A percentile compares a stretch with the other conserved stretches of the same genome.
phyloP scores from a whole-genome alignment of 306 rosid genomes.

The Ziziphus jujuba region DNA sequence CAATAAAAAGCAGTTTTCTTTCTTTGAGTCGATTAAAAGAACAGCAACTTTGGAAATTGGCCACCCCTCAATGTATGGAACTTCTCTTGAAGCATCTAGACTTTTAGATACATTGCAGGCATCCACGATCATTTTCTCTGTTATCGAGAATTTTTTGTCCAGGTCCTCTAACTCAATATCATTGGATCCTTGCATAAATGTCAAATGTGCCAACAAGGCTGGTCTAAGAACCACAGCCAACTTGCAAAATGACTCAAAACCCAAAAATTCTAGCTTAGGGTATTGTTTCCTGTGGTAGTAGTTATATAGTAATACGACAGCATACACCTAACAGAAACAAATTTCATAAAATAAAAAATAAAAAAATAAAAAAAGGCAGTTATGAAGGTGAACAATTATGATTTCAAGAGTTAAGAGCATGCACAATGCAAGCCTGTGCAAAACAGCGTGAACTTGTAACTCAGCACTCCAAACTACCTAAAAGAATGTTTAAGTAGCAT shows the following conservation, averaged over 20 bases:
- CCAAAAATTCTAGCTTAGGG: slow-evolving; percentile 52
- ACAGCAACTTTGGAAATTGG: slow-evolving; percentile 73
- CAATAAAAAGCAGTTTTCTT: slow-evolving; percentile 61
- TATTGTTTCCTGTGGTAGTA: slow-evolving; percentile 67
- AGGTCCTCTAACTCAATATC: slow-evolving; percentile 50
- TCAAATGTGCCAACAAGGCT: slow-evolving; percentile 53
- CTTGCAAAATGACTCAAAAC: slow-evolving; percentile 69
- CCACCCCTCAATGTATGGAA: slow-evolving; percentile 67
- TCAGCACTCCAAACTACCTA: no score
- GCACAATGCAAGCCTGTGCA: no score
- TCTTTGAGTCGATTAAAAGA: slow-evolving; percentile 58
- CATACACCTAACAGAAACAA: slow-evolving; percentile 61
- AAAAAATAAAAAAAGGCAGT: slow-evolving; percentile 31
- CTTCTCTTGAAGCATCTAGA: slow-evolving; percentile 59
- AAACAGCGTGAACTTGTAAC: no score
- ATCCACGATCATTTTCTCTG: slow-evolving; percentile 67
- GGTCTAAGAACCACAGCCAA: slow-evolving; percentile 63
- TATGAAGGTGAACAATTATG: slow-evolving; percentile 9
- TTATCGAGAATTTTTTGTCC: slow-evolving; percentile 61
- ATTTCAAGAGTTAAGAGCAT: no score
- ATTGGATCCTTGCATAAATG: slow-evolving; percentile 54
- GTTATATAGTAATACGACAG: slow-evolving; percentile 74
- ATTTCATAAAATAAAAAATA: slow-evolving; percentile 27
- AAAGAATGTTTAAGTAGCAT: no score
- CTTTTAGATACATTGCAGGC: slow-evolving; percentile 62